Conservation (phyloP, 1,139 yeast genomes). For the Dujonia santamariae region DNA sequence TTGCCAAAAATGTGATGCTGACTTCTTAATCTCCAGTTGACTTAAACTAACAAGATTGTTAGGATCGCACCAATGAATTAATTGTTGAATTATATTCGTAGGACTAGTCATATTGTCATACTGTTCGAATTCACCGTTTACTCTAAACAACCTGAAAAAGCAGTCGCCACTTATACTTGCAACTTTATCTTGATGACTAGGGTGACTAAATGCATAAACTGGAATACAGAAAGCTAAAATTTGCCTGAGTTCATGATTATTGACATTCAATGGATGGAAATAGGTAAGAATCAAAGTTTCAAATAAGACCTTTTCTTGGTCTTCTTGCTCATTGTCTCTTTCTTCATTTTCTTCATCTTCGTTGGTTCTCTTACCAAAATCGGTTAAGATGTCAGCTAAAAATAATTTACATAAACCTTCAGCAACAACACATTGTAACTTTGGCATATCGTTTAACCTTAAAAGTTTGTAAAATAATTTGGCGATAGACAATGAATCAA, state of each 20-base stretch:
- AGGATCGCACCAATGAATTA: slow-evolving; percentile 88
- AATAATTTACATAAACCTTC: slow-evolving; percentile 84
- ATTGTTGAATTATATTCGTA: slow-evolving; percentile 64
- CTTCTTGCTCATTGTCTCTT: slow-evolving; percentile 17
- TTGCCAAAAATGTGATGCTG: slow-evolving; percentile 57
- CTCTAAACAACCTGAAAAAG: slow-evolving; percentile 52
- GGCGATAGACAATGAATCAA: slow-evolving; percentile 59
- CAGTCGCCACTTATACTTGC: slow-evolving; percentile 67
- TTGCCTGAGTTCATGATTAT: slow-evolving; percentile 71
- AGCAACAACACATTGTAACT: slow-evolving; percentile 76
- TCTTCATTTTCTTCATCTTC: slow-evolving; percentile 13
- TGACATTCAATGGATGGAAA: slow-evolving; percentile 63
- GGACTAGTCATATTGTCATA: slow-evolving; percentile 45
- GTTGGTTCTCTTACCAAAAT: slow-evolving; percentile 41
- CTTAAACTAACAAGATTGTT: slow-evolving; percentile 54
- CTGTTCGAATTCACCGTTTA: slow-evolving; percentile 22
- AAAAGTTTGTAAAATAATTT: slow-evolving; percentile 68
- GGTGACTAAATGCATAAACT: slow-evolving; percentile 80
- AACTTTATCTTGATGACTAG: slow-evolving; percentile 67
- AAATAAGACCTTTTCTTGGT: slow-evolving; percentile 45
- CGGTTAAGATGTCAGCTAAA: slow-evolving; percentile 71
- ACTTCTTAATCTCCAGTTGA: slow-evolving; percentile 35
- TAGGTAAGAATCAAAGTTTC: slow-evolving; percentile 72
- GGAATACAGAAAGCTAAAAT: slow-evolving; percentile 87
- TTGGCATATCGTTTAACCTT: slow-evolving; percentile 54